Conservation (phyloP, 208 protist species). For the Leishmania guyanensis region DNA sequence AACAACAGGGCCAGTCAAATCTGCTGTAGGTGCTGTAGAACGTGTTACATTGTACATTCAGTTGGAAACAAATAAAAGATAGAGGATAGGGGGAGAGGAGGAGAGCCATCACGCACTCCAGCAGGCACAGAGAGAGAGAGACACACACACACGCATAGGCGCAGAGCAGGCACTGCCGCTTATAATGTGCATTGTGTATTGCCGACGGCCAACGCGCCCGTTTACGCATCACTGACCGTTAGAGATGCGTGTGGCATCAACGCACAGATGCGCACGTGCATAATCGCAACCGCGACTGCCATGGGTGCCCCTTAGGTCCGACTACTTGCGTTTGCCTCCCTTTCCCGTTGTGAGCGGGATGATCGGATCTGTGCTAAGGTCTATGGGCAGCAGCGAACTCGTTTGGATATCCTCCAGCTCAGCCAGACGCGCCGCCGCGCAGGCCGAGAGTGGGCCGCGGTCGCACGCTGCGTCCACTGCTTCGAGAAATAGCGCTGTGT, state of each 20-base stretch:
- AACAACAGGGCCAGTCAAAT: not conserved
- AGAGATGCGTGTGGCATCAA: not conserved
- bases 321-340: conserved; percentile 25
- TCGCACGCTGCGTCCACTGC: conserved; percentile 55
- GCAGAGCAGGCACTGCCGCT: not conserved
- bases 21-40: not conserved
- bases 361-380: conserved; percentile 48
- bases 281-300: not conserved
- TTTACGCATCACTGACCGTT: not conserved
- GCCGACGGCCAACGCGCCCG: not conserved
- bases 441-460: conserved; percentile 60
- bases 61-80: not conserved
- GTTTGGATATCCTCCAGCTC: conserved; percentile 59
- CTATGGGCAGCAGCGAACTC: conserved; percentile 53
- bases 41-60: not conserved
- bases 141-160: not conserved
- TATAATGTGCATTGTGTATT: not conserved
- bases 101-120: not conserved
- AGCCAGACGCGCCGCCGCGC: conserved; percentile 38
- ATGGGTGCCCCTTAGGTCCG: not conserved
- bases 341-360: conserved; percentile 38
- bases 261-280: not conserved
- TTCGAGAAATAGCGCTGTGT: conserved; percentile 23
- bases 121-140: not conserved
- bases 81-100: not conserved